A percentile compares a stretch with the other conserved stretches of the same genome.
Conservation (phyloP, 441 rosid genomes). For the Adansonia grandidieri region DNA sequence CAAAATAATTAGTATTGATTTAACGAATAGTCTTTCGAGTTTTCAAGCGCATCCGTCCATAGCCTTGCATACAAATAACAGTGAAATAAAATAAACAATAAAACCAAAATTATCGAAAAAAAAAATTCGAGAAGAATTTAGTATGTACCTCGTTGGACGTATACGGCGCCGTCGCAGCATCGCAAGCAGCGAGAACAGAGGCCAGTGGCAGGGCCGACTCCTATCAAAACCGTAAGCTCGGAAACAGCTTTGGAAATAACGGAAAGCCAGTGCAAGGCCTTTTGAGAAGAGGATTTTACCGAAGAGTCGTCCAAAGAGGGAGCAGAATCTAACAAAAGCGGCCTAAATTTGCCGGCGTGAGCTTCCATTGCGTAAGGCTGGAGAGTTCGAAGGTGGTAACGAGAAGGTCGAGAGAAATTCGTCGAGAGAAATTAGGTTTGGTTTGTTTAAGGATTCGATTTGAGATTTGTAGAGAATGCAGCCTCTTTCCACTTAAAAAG, state of each 20-base stretch:
- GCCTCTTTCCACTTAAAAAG: conserved; percentile 53
- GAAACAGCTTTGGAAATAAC: conserved; percentile 66
- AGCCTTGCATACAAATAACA: conserved; percentile 49
- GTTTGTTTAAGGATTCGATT: conserved; percentile 62
- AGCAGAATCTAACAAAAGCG: conserved; percentile 70
- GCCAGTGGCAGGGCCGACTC: conserved; percentile 91
- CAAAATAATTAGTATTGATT: conserved; percentile 64
- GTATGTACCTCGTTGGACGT: conserved; percentile 82
- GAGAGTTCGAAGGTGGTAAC: conserved; percentile 75
- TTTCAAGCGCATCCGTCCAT: conserved; percentile 69
- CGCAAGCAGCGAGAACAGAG: conserved; percentile 81
- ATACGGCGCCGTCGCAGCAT: conserved; percentile 75
- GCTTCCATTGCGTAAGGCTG: conserved; percentile 86
- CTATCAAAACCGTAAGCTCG: conserved; percentile 78
- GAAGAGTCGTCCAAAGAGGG: conserved; percentile 66
- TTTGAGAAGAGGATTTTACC: conserved; percentile 71
- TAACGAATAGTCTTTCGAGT: conserved; percentile 71
- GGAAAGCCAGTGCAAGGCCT: conserved; percentile 76
- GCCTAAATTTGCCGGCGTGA: conserved; percentile 92
- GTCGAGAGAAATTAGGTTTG: conserved; percentile 68
- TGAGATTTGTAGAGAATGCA: conserved; percentile 58
- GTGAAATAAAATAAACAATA: background rate
- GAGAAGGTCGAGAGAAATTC: conserved; percentile 70
- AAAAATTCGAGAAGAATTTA: background rate
- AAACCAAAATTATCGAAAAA: background rate